These are phyloP conservation scores for Pistacia atlantica DNA, from an alignment of 345 rosid species.

Conservation along the genomic window DNA sequence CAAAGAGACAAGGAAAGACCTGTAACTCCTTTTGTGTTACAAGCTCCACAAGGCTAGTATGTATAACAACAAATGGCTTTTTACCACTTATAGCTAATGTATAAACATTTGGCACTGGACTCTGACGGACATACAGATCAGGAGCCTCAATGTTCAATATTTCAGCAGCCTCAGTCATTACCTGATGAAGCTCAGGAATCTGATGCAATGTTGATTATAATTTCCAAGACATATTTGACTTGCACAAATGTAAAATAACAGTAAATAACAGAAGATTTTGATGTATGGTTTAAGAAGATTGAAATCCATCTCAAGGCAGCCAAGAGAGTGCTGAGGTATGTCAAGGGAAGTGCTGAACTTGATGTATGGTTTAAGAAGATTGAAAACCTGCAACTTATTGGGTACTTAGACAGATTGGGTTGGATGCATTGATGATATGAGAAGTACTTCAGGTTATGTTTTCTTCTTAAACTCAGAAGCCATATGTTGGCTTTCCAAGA, in stretches of 20 bases:
- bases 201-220: constrained; percentile 26
- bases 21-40: constrained; percentile 79
- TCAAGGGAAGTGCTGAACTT: no score
- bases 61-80: constrained; percentile 87
- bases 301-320: no score
- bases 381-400: no score
- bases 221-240: neutral
- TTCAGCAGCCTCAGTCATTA: constrained; percentile 81
- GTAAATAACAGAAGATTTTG: neutral
- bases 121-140: constrained; percentile 90
- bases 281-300: no score
- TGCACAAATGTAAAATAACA: neutral
- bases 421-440: no score
- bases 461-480: no score
- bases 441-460: no score
- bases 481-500: no score
- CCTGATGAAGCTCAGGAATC: constrained; percentile 84
- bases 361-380: no score
- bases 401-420: no score
- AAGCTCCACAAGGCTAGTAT: constrained; percentile 93
- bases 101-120: constrained; percentile 90
- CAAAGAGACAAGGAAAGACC: constrained; percentile 43
- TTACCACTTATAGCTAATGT: constrained; percentile 87
- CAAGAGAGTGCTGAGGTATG: no score
- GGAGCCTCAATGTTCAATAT: constrained; percentile 84